Base-by-base conservation (phyloP, 345 rosid species). In the Chamaenerion angustifolium region DNA sequence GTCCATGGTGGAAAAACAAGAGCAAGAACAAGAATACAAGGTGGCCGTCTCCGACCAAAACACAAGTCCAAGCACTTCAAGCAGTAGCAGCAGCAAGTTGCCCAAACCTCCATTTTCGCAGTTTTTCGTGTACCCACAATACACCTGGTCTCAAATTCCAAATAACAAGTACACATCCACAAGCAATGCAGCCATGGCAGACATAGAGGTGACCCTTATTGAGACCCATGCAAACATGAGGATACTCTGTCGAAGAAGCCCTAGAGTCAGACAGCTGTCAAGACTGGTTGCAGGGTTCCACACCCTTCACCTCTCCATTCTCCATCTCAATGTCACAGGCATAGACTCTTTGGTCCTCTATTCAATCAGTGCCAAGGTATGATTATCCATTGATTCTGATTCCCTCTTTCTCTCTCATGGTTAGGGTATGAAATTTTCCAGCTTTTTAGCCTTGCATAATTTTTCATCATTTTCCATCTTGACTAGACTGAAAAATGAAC, bases 191-290 rank as follows among this genome's bases (percentile, higher is more conserved):
- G 61, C 77, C n/a, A 58, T 68, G 27, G 93, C 87, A 16, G 95
- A 82, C 60, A 61, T 89, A 7, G 95, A 89, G 72, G 97, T 77
- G 23, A 89, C 83, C 23, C 56, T 89, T 53, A 75, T 85, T 18
- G 95, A 85, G 75, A 82, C 87, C 4, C 95, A 82, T 62, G 97
- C 97, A 52, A 89, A 67, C 67, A 63, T 89, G n/a, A 66, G 85
- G 64, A 80, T 89, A 63, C 75, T 85, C 48, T 75, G 76, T 3
- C 69, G 78, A 27, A 78, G 66, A 67, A 66, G 4, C 2, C 25
- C 25, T 21, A 21, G 68, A 51, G 71, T 68, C 15, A 52, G 74
- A 15, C 84, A 70, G 43, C 77, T 88, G 56, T 71, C 80, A 27
- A 80, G 69, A 70, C 63, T 88, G 12, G 81, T 82, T 55, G 55